phyloP scores from a whole-genome alignment of 2,329 filamentous ascomycete species.

The Fusarium sp. region DNA sequence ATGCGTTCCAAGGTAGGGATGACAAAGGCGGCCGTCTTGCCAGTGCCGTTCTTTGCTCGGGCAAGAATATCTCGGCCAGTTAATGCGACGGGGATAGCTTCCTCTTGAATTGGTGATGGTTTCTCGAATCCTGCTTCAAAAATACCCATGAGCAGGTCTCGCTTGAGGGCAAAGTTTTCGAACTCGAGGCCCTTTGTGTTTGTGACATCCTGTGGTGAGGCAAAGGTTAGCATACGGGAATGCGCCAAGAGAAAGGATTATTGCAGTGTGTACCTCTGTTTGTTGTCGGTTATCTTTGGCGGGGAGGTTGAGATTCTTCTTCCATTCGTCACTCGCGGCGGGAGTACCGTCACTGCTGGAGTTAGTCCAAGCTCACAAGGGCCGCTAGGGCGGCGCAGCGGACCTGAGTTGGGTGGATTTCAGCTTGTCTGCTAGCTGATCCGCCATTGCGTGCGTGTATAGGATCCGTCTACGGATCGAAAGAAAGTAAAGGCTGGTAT shows the following conservation, averaged over 20 bases:
- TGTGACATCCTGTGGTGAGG: constrained; percentile 84
- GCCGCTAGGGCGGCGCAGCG: constrained; percentile 46
- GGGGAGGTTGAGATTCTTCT: constrained; percentile 79
- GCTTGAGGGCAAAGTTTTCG: constrained; percentile 95
- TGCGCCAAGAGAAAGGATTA: constrained; percentile 14
- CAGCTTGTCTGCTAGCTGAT: constrained; percentile 63
- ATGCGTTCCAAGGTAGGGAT: constrained; percentile 96
- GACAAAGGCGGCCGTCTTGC: constrained; percentile 98
- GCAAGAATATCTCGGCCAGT: constrained; percentile 96
- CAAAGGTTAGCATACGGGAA: constrained; percentile 39
- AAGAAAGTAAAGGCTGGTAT: constrained; percentile 37
- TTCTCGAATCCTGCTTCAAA: constrained; percentile 99
- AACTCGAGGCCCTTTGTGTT: constrained; percentile 98
- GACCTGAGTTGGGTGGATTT: constrained; percentile 60
- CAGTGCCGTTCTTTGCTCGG: constrained; percentile 97
- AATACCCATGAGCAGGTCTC: constrained; percentile 97
- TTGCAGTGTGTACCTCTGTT: constrained; percentile 74
- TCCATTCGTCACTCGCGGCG: constrained; percentile 75
- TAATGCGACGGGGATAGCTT: constrained; percentile 96
- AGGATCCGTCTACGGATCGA: constrained; percentile 48
- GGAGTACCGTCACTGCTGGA: constrained; percentile 63
- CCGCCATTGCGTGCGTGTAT: constrained; percentile 59
- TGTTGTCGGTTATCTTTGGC: constrained; percentile 83
- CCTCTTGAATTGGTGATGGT: constrained; percentile 98
- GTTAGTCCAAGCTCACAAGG: constrained; percentile 54